Evolutionary conservation across 495 filamentous ascomycete species (phyloP).

Genomic region (Clohesyomyces aquaticus): DNA sequence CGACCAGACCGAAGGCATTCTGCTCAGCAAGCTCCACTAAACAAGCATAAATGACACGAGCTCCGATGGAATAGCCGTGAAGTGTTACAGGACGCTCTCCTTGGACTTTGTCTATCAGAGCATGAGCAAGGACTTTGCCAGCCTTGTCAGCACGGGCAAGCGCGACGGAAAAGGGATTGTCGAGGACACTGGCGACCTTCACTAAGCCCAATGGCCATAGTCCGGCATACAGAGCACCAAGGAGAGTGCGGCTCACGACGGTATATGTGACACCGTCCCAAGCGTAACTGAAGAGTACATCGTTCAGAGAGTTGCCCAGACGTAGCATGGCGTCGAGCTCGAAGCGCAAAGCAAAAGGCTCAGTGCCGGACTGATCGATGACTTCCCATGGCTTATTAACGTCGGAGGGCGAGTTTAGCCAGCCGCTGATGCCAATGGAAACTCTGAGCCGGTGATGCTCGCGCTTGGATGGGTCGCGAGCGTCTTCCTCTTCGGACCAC

Average conservation of each 20-base stretch:
- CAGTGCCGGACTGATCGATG: conserved; percentile 31
- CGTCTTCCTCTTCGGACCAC: conserved; percentile 29
- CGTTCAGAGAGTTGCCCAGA: conserved; percentile 40
- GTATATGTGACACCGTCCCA: conserved; percentile 39
- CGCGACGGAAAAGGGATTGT: conserved; percentile 43
- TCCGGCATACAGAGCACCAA: conserved; percentile 39
- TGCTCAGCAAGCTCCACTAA: conserved; percentile 39
- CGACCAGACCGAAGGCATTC: conserved; percentile 41
- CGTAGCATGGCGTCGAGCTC: conserved; percentile 42
- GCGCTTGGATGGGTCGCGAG: conserved; percentile 29
- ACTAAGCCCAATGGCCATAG: conserved; percentile 41
- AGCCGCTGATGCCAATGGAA: conserved; percentile 42
- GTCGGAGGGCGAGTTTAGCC: conserved; percentile 38
- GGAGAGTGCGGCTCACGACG: conserved; percentile 37
- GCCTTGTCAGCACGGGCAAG: conserved; percentile 42
- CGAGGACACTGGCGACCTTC: conserved; percentile 37
- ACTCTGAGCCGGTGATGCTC: conserved; percentile 41
- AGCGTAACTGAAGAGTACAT: conserved; percentile 38
- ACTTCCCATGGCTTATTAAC: conserved; percentile 42
- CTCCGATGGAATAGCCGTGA: conserved; percentile 41
- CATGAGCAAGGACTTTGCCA: conserved; percentile 42
- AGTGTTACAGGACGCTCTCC: conserved; percentile 41
- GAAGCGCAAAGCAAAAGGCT: conserved; percentile 42
- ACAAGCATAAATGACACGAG: conserved; percentile 40
- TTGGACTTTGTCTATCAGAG: conserved; percentile 39